phyloP scores from a whole-genome alignment of 371 early-diverging fungal species.

The Zopfochytrium polystomum region DNA sequence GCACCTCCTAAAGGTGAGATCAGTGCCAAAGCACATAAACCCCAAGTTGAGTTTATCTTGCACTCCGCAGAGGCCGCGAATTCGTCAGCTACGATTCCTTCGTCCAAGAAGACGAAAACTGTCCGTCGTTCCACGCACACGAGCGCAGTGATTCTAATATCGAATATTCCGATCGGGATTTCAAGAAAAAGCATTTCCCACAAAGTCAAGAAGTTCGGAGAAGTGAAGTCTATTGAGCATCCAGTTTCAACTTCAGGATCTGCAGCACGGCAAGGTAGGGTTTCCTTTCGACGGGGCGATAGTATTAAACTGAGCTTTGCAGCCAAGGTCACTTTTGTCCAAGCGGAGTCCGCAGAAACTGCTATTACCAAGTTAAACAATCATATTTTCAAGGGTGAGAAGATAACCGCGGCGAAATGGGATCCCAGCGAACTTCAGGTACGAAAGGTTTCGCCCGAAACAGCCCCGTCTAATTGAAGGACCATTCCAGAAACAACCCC shows the following conservation, averaged over 20 bases:
- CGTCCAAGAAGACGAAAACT: conserved; percentile 66
- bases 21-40: conserved; percentile 9
- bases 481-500: conserved; percentile 26
- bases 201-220: too few relatives aligned
- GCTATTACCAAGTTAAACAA: conserved; percentile 60
- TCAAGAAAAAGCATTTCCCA: too few relatives aligned
- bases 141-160: too few relatives aligned
- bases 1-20: conserved; percentile 1
- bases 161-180: too few relatives aligned
- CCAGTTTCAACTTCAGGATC: too few relatives aligned
- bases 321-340: conserved; percentile 24
- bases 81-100: conserved; percentile 30
- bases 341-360: conserved; percentile 42
- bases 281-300: too few relatives aligned
- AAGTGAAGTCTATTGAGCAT: too few relatives aligned
- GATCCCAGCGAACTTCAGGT: background rate
- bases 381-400: conserved; percentile 64
- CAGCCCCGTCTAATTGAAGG: conserved; percentile 1
- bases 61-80: conserved; percentile 10
- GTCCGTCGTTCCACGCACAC: too few relatives aligned
- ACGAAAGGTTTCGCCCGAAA: background rate
- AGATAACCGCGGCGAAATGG: conserved; percentile 28
- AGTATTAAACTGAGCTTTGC: too few relatives aligned
- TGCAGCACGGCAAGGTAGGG: too few relatives aligned
- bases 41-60: too few relatives aligned